Evolutionary conservation across 306 rosid genomes (phyloP).

Genomic region (Lathyrus tuberosus): DNA sequence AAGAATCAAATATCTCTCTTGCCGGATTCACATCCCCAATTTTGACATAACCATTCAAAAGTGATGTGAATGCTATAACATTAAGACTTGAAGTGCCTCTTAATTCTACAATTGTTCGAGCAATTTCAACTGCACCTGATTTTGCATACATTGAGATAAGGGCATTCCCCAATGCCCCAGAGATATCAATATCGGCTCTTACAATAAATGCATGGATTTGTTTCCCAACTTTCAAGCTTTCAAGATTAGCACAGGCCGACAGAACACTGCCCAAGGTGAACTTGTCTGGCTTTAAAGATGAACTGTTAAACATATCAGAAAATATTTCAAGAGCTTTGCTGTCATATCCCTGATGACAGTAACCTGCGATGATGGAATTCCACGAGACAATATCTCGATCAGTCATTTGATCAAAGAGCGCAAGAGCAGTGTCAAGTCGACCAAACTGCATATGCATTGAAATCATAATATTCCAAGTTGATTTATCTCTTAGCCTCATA

Average conservation of each 20-base stretch:
- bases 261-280: constrained; percentile 75
- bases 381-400: constrained; percentile 70
- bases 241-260: constrained; percentile 81
- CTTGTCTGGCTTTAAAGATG: constrained; percentile 65
- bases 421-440: constrained; percentile 61
- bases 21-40: constrained; percentile 75
- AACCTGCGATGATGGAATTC: constrained; percentile 79
- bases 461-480: constrained; percentile 79
- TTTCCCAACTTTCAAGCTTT: constrained; percentile 68
- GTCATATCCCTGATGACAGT: constrained; percentile 58
- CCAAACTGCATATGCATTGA: constrained; percentile 68
- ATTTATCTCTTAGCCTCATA: constrained; percentile 61
- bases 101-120: constrained; percentile 56
- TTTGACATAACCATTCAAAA: constrained; percentile 83
- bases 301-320: constrained; percentile 57
- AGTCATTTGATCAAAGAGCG: constrained; percentile 63
- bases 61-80: constrained; percentile 77
- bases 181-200: constrained; percentile 49
- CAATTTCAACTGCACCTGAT: constrained; percentile 64
- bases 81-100: constrained; percentile 55
- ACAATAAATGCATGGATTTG: constrained; percentile 71
- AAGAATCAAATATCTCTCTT: constrained; percentile 73
- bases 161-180: constrained; percentile 63
- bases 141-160: constrained; percentile 83
- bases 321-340: constrained; percentile 63